Percentiles rank a stretch among this genome's conserved stretches.
Conservation (phyloP, 2,329 filamentous ascomycete genomes). For the Coniochaeta prunicola region DNA sequence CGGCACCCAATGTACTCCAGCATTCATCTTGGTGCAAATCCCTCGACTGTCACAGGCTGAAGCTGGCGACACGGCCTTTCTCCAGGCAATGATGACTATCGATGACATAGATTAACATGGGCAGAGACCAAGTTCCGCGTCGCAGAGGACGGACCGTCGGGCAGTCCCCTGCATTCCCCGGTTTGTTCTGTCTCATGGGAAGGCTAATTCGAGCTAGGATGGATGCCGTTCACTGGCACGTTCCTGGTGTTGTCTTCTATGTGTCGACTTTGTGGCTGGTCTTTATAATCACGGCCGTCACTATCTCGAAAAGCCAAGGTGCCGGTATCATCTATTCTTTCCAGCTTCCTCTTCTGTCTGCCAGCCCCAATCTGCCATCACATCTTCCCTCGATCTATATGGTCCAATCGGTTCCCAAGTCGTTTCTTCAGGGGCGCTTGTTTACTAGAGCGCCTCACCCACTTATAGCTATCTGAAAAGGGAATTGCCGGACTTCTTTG, state of each 20-base stretch:
- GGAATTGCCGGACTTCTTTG: conserved; percentile 10
- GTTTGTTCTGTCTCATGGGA: not conserved
- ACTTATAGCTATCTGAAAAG: not conserved
- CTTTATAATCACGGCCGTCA: not conserved
- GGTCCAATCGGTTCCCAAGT: not conserved
- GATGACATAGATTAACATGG: conserved; percentile 1
- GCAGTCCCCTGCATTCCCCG: not conserved
- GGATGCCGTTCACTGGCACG: not conserved
- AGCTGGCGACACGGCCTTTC: not conserved
- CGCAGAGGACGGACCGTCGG: not conserved
- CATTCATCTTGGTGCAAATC: conserved; percentile 1
- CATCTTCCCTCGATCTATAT: not conserved
- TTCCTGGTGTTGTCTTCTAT: not conserved
- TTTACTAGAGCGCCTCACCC: not conserved
- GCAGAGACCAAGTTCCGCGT: not conserved
- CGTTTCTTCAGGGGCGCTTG: not conserved
- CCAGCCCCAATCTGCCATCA: not conserved
- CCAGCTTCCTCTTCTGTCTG: not conserved
- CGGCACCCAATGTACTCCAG: not conserved
- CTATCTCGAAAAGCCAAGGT: not conserved
- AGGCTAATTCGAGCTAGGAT: not conserved
- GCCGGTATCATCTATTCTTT: not conserved
- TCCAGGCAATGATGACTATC: not conserved
- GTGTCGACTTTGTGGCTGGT: not conserved
- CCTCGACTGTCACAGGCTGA: conserved; percentile 1